These are phyloP conservation scores for Biscogniauxia sp. DNA, from an alignment of 2,329 filamentous ascomycete species.

Conservation along the genomic window DNA sequence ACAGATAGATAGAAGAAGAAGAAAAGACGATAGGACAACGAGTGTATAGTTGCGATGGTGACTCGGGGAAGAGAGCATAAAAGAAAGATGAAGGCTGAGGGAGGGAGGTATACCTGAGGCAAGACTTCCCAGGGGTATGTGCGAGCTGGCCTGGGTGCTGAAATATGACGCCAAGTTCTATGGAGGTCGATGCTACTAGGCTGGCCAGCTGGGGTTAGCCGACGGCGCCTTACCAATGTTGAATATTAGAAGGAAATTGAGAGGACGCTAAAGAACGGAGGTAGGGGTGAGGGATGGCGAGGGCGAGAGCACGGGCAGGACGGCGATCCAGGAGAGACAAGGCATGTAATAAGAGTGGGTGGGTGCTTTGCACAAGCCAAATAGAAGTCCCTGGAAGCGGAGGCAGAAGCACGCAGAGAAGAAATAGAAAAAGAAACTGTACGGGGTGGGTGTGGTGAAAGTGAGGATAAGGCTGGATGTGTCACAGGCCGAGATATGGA, in stretches of 20 bases:
- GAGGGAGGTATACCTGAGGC: background rate
- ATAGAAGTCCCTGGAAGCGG: background rate
- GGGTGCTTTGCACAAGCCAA: conserved; percentile 15
- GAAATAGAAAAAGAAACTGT: conserved; percentile 13
- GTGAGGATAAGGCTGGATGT: conserved; percentile 2
- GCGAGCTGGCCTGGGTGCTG: conserved; percentile 9
- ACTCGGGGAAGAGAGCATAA: conserved; percentile 9
- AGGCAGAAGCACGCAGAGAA: conserved; percentile 1
- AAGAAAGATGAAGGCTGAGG: conserved; percentile 6
- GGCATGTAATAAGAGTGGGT: conserved; percentile 5
- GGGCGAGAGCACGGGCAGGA: conserved; percentile 16
- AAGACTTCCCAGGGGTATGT: conserved; percentile 3
- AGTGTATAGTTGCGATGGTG: conserved; percentile 1
- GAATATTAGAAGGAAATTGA: conserved; percentile 8
- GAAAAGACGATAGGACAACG: conserved; percentile 8
- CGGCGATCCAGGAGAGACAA: conserved; percentile 12
- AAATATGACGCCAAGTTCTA: conserved; percentile 14
- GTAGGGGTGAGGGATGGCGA: conserved; percentile 5
- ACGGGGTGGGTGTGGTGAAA: conserved; percentile 2
- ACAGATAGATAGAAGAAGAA: conserved; percentile 2
- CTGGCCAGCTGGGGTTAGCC: conserved; percentile 25
- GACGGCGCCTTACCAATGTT: conserved; percentile 12
- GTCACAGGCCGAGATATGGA: background rate
- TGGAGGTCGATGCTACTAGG: conserved; percentile 17
- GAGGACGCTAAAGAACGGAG: conserved; percentile 16